Percentiles rank a stretch among this genome's conserved stretches.
Evolutionary conservation across 306 rosid genomes (phyloP).

Genomic region (Vigna unguiculata): DNA sequence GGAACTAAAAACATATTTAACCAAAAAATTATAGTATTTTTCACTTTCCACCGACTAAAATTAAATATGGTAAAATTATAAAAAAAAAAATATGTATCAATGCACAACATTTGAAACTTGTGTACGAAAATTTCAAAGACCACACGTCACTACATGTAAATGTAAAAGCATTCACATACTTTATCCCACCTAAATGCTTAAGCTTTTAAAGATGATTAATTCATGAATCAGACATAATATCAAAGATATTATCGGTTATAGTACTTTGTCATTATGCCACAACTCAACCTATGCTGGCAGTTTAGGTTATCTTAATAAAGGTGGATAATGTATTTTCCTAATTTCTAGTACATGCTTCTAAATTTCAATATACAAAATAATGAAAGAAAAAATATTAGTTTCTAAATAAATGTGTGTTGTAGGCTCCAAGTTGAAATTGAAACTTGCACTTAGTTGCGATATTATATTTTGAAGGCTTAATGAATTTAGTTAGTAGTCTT

Average conservation of each 20-base stretch:
- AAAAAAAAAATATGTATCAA: not conserved
- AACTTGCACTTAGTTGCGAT: too few relatives aligned
- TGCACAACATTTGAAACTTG: constrained; percentile 6
- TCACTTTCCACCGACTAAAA: not conserved
- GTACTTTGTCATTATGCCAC: not conserved
- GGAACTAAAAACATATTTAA: too few relatives aligned
- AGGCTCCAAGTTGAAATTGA: too few relatives aligned
- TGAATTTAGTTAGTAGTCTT: too few relatives aligned
- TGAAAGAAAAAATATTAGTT: too few relatives aligned
- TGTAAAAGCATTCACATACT: not conserved
- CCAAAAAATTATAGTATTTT: constrained; percentile 3
- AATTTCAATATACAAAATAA: not conserved
- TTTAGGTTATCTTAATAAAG: not conserved
- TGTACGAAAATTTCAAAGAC: not conserved
- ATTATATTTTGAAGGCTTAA: too few relatives aligned
- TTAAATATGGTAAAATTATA: not conserved
- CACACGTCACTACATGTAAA: not conserved
- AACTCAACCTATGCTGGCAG: not conserved
- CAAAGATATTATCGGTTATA: not conserved
- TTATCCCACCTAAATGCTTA: not conserved
- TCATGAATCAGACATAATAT: not conserved
- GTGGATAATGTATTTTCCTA: not conserved
- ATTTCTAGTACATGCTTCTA: not conserved
- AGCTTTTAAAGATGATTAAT: not conserved
- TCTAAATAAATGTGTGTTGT: too few relatives aligned